Percentiles rank a stretch among this genome's conserved stretches.
phyloP scores from a whole-genome alignment of 2,329 filamentous ascomycete species.

The Xylaria sp. region DNA sequence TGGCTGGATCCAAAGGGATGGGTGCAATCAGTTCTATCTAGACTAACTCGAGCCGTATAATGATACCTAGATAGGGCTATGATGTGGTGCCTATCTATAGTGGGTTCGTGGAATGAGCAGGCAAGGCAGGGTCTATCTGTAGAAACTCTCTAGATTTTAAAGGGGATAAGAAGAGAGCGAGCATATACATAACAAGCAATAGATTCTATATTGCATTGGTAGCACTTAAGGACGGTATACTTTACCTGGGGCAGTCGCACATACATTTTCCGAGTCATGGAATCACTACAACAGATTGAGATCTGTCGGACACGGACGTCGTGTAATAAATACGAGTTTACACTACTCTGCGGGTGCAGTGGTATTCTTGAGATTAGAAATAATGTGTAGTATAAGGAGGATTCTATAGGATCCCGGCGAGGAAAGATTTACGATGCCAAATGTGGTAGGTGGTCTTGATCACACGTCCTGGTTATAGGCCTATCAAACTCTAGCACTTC shows the following conservation, averaged over 20 bases:
- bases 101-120: not conserved
- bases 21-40: not conserved
- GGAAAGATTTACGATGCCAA: not conserved
- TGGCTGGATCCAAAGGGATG: slow-evolving; percentile 1
- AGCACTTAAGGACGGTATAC: no score
- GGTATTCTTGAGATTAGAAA: not conserved
- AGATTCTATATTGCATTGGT: not conserved
- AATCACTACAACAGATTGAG: no score
- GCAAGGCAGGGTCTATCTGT: not conserved
- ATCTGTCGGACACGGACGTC: no score
- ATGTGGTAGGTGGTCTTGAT: slow-evolving; percentile 7
- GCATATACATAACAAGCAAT: not conserved
- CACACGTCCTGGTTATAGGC: no score
- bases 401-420: not conserved
- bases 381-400: not conserved
- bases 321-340: no score
- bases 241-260: no score
- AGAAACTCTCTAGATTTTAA: not conserved
- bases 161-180: not conserved
- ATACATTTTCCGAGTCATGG: no score
- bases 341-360: not conserved
- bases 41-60: not conserved
- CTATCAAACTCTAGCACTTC: no score
- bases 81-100: not conserved
- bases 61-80: not conserved